Evolutionary conservation across 2,329 filamentous ascomycete genomes (phyloP).

Genomic region (Chaetomium sp.): DNA sequence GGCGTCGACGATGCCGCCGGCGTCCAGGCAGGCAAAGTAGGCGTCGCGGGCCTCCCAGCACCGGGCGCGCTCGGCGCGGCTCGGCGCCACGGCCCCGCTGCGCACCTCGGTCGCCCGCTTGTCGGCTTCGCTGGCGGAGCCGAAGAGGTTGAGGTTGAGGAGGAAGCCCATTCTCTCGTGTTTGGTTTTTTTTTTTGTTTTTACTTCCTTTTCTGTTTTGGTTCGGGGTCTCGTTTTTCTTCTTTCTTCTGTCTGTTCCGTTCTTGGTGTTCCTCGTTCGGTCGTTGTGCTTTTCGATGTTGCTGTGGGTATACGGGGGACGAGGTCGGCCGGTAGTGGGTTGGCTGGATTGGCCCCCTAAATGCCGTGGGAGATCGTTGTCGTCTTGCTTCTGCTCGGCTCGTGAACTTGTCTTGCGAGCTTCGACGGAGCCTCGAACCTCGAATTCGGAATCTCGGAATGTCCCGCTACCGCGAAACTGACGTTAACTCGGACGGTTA

Average conservation of each 20-base stretch:
- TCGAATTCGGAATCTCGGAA: constrained; percentile 25
- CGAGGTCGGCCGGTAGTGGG: neutral
- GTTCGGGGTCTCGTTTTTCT: neutral
- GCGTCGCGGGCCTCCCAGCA: constrained; percentile 90
- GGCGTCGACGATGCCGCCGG: constrained; percentile 75
- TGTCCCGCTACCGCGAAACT: constrained; percentile 14
- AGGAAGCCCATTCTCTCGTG: constrained; percentile 52
- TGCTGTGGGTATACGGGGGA: neutral
- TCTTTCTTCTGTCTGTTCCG: neutral
- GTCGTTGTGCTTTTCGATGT: neutral
- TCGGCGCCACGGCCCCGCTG: constrained; percentile 71
- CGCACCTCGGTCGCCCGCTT: constrained; percentile 58
- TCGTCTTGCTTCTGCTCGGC: constrained; percentile 1
- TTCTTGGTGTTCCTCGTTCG: neutral
- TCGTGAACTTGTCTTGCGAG: constrained; percentile 19
- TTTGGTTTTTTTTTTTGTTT: neutral
- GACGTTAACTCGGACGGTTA: neutral
- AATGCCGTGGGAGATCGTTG: neutral
- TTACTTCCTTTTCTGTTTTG: constrained; percentile 12
- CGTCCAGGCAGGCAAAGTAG: constrained; percentile 88
- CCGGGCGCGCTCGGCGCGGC: constrained; percentile 73
- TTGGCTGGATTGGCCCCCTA: neutral
- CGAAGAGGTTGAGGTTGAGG: constrained; percentile 38
- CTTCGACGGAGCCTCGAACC: constrained; percentile 7
- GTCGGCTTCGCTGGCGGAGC: constrained; percentile 43